Conservation (phyloP, 371 early-diverging fungal genomes). For the Mucor ambiguus region DNA sequence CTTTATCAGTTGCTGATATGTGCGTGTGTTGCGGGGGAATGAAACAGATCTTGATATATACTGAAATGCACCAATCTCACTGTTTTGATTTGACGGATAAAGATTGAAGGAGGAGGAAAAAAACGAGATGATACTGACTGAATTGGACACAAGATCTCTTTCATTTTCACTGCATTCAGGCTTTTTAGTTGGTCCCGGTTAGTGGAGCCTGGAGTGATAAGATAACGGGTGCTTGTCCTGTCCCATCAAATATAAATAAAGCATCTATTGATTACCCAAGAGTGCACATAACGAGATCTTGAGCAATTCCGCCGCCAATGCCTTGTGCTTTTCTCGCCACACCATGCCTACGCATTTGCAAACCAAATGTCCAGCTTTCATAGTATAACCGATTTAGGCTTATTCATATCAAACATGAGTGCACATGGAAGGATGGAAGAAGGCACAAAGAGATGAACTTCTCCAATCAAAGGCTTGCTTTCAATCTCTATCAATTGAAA, state of each 20-base stretch:
- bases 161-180: slow-evolving; percentile 1
- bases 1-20: neutral
- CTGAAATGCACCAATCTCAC: neutral
- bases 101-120: neutral
- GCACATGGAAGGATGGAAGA: slow-evolving; percentile 1
- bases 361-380: neutral
- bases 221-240: slow-evolving; percentile 22
- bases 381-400: neutral
- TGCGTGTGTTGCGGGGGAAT: neutral
- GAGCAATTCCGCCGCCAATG: neutral
- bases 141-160: slow-evolving; percentile 19
- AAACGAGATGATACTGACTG: neutral
- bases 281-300: neutral
- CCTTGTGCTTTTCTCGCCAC: no score
- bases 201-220: slow-evolving; percentile 13
- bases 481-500: slow-evolving; percentile 22
- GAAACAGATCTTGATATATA: neutral
- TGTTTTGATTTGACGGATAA: slow-evolving; percentile 6
- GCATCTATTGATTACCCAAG: neutral
- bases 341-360: neutral
- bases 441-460: slow-evolving; percentile 15
- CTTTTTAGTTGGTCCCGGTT: slow-evolving; percentile 5
- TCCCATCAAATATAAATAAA: slow-evolving; percentile 8
- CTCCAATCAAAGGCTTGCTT: slow-evolving; percentile 13
- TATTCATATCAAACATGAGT: neutral